A percentile compares a stretch with the other conserved stretches of the same genome.
These are phyloP conservation scores for Forsythia suspensa DNA, from an alignment of 257 asterid genomes.

Conservation along the genomic window DNA sequence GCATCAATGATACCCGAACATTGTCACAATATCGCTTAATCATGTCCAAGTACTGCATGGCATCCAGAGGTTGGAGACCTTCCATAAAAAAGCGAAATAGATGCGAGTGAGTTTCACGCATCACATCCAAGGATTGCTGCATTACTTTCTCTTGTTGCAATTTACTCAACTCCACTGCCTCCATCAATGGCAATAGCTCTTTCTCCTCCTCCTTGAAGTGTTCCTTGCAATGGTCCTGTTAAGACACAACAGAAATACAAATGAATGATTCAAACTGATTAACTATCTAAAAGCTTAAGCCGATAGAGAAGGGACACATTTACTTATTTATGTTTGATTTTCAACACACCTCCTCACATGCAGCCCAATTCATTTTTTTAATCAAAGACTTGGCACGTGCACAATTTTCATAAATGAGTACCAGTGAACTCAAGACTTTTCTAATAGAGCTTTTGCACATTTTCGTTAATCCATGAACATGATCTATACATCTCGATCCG, in stretches of 20 bases:
- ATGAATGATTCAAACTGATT: not conserved
- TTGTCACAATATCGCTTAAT: constrained; percentile 70
- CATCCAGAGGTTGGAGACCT: constrained; percentile 89
- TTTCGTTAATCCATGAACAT: too few relatives aligned
- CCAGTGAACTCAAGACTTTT: not conserved
- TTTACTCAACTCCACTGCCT: constrained; percentile 78
- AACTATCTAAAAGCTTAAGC: not conserved
- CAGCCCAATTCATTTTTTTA: not conserved
- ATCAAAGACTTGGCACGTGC: not conserved
- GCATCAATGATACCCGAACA: constrained; percentile 68
- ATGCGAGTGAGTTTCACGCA: constrained; percentile 85
- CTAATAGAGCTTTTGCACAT: not conserved
- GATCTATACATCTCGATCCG: too few relatives aligned
- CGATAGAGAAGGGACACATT: not conserved
- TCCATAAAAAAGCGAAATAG: constrained; percentile 82
- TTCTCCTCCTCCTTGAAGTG: constrained; percentile 90
- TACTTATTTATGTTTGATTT: not conserved
- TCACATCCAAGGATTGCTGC: constrained; percentile 74
- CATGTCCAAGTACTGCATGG: constrained; percentile 81
- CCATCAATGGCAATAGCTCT: constrained; percentile 84
- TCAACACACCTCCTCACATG: not conserved
- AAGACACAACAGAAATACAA: not conserved
- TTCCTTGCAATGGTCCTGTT: constrained; percentile 68
- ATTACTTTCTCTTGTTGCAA: constrained; percentile 65
- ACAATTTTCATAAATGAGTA: not conserved